Conservation (phyloP, 2,329 filamentous ascomycete species). For the Emergomyces africanus region DNA sequence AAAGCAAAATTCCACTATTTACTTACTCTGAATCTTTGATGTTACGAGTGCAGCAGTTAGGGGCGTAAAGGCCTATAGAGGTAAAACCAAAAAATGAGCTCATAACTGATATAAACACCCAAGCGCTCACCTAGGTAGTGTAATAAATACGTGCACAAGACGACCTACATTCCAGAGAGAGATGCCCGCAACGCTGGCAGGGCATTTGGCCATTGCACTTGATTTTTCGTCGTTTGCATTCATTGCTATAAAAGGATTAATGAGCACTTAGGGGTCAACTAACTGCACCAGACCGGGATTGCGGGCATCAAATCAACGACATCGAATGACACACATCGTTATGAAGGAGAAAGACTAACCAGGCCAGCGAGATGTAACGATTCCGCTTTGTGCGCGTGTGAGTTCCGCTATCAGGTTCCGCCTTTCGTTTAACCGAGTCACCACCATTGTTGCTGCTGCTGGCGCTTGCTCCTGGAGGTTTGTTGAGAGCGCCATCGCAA, state of each 20-base stretch:
- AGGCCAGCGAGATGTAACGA: conserved; percentile 55
- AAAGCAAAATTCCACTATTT: not conserved
- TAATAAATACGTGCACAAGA: not conserved
- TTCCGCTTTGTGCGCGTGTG: conserved; percentile 50
- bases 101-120: not conserved
- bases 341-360: conserved; percentile 33
- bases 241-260: conserved; percentile 35
- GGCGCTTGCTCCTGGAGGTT: not conserved
- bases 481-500: not conserved
- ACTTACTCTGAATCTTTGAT: conserved; percentile 75
- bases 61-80: conserved; percentile 44
- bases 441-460: not conserved
- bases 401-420: conserved; percentile 31
- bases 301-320: not conserved
- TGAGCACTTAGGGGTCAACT: not conserved
- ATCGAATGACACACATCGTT: not conserved
- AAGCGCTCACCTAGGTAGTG: not conserved
- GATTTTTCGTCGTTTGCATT: conserved; percentile 55
- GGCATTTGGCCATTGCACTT: conserved; percentile 55
- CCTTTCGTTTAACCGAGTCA: conserved; percentile 24
- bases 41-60: conserved; percentile 57
- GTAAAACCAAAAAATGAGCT: not conserved
- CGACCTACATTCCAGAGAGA: conserved; percentile 44
- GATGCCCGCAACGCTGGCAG: conserved; percentile 52
- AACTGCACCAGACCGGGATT: not conserved